Evolutionary conservation across 1,284 basidiomycete genomes (phyloP).

Genomic region (Marasmius tenuissimus): DNA sequence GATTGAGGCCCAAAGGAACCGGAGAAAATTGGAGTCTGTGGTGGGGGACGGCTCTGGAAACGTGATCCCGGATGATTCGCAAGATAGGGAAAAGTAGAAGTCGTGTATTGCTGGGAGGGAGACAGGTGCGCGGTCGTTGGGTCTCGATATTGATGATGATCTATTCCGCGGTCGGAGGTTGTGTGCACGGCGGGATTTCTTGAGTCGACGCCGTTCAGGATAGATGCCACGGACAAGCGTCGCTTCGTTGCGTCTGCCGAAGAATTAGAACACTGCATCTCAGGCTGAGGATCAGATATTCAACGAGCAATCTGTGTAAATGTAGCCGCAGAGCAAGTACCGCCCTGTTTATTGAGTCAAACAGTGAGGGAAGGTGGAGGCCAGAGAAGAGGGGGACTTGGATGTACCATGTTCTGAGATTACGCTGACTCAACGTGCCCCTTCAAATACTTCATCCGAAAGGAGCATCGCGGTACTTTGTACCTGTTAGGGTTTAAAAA

Average conservation of each 20-base stretch:
- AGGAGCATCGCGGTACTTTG: too few species aligned
- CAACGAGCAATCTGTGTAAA: background rate
- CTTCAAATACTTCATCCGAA: background rate
- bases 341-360: background rate
- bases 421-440: background rate
- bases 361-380: background rate
- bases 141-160: background rate
- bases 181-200: background rate
- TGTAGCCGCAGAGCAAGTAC: background rate
- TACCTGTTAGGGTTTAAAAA: too few species aligned
- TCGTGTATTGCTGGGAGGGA: too few species aligned
- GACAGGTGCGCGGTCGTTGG: background rate
- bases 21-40: too few species aligned
- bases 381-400: background rate
- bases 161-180: background rate
- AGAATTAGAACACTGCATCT: background rate
- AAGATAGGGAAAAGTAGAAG: too few species aligned
- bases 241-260: background rate
- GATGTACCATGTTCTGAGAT: background rate
- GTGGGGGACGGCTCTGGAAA: too few species aligned
- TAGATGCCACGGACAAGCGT: background rate
- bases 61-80: too few species aligned
- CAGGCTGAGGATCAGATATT: background rate
- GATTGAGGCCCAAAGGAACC: too few species aligned
- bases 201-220: background rate